Base-by-base conservation (phyloP, 192 early-diverging fungal genomes). In the Spizellomyces punctatus region DNA sequence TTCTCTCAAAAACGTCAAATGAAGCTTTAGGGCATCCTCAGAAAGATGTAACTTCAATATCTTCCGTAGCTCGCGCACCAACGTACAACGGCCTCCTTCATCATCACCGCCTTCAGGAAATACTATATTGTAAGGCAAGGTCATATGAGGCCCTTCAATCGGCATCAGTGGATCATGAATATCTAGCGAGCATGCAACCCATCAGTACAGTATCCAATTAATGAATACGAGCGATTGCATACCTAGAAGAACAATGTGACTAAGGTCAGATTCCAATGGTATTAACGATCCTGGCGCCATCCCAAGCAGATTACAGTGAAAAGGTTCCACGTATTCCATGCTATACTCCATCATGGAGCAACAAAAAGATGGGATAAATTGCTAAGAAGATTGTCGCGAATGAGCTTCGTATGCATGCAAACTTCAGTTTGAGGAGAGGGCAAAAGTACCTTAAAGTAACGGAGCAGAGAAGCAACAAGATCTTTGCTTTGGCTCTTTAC, bases 301-400 rank as follows among this genome's bases (percentile, higher is more conserved):
- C 16, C 68, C 68, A 1, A 70, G 56, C 3, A 70, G 46, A 56
- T 70, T 70, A 45, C 57, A 70, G 27, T 70, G 44, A 54, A 54
- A 70, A 27, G 68, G 52, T 27, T 70, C 59, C 57, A 63, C 60
- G 58, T 70, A 70, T 56, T 61, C 54, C 8, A 17, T 45, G 9
- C 52, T 22, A 17, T 17, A 70, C 10, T 70, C 68, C 1, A 17
- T 19, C 44, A n/a, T 9, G 10, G 57, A 63, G 12, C 41, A 58
- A 27, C 68, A 70, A 19, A n/a, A 43, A 2, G 27, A 46, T 10
- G 68, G 68, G 19, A 70, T 12, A 45, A 70, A 63, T 22, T 70
- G 56, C 68, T 36, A 36, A 36, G 27, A 36, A 36, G 27, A 36
- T 36, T 36, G 27, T 36, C 27, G 3, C 27, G 27, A 36, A 36